These are phyloP conservation scores for Fusarium sp. DNA, from an alignment of 2,329 filamentous ascomycete species.

Conservation along the genomic window DNA sequence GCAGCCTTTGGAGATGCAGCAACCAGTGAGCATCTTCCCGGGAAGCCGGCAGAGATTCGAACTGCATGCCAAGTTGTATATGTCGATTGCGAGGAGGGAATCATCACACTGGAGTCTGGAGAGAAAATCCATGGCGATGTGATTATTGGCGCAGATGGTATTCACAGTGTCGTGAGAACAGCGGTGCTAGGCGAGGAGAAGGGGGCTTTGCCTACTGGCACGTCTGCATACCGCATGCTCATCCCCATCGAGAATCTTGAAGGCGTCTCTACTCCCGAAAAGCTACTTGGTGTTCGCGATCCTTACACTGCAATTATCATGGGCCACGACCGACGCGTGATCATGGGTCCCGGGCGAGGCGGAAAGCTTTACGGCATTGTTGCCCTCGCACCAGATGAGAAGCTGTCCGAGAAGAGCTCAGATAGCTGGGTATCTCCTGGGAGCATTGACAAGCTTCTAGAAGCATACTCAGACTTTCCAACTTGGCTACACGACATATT, in stretches of 20 bases:
- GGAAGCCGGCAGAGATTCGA: conserved; percentile 25
- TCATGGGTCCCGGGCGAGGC: conserved; percentile 33
- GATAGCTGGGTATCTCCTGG: conserved; percentile 37
- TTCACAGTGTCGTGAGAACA: conserved; percentile 33
- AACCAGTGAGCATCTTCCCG: conserved; percentile 2
- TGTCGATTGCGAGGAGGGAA: conserved; percentile 27
- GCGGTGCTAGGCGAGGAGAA: conserved; percentile 26
- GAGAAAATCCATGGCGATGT: conserved; percentile 29
- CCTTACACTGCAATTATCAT: conserved; percentile 36
- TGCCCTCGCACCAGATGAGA: conserved; percentile 33
- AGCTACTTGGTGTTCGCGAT: conserved; percentile 12
- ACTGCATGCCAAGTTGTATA: conserved; percentile 24
- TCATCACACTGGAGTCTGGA: conserved; percentile 27
- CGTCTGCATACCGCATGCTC: conserved; percentile 36
- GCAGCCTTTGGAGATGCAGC: conserved; percentile 26
- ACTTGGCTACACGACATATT: neutral
- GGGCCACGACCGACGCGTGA: conserved; percentile 34
- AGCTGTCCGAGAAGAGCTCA: conserved; percentile 23
- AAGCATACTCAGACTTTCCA: conserved; percentile 22
- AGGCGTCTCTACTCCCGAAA: conserved; percentile 7
- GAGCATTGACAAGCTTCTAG: conserved; percentile 27
- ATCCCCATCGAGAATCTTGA: conserved; percentile 28
- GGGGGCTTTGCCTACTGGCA: conserved; percentile 28
- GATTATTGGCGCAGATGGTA: conserved; percentile 37
- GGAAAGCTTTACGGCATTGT: conserved; percentile 35